Conservation (phyloP, 2,329 filamentous ascomycete species). For the Penicillium brevicompactum region DNA sequence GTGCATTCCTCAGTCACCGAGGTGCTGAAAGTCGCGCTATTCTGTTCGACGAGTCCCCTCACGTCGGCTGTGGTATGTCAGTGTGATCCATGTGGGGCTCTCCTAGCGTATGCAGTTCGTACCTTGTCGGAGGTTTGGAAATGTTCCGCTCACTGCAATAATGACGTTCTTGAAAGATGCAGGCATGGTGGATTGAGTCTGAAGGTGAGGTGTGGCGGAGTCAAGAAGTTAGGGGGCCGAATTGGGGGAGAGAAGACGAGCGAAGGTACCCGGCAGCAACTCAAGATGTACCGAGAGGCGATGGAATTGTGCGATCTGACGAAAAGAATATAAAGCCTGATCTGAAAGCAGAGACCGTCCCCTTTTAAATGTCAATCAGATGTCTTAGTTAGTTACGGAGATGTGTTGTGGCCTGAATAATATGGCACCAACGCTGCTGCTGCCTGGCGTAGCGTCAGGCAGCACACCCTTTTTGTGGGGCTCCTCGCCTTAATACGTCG, state of each 20-base stretch:
- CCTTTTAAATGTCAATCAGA: neutral
- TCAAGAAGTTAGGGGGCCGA: too few relatives aligned
- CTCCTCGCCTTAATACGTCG: neutral
- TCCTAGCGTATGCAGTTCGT: conserved; percentile 17
- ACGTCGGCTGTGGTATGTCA: conserved; percentile 30
- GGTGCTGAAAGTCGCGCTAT: conserved; percentile 37
- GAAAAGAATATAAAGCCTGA: neutral
- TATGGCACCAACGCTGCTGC: neutral
- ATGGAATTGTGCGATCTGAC: neutral
- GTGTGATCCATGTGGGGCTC: conserved; percentile 6
- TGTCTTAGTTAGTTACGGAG: neutral
- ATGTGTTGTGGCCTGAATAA: neutral
- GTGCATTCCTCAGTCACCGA: conserved; percentile 37
- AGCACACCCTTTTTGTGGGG: neutral
- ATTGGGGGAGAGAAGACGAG: neutral
- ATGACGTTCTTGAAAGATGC: conserved; percentile 33
- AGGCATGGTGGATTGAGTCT: conserved; percentile 21
- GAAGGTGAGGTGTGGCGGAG: too few relatives aligned
- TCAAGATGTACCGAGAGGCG: neutral
- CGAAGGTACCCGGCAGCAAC: neutral
- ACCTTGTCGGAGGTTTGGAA: conserved; percentile 57
- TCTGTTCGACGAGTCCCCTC: conserved; percentile 33
- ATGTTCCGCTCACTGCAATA: conserved; percentile 64
- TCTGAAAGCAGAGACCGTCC: neutral
- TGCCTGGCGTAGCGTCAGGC: conserved; percentile 7